Percentiles rank a stretch among this genome's conserved stretches.
Conservation (phyloP, 805 yeast genomes). For the Candida argentea region DNA sequence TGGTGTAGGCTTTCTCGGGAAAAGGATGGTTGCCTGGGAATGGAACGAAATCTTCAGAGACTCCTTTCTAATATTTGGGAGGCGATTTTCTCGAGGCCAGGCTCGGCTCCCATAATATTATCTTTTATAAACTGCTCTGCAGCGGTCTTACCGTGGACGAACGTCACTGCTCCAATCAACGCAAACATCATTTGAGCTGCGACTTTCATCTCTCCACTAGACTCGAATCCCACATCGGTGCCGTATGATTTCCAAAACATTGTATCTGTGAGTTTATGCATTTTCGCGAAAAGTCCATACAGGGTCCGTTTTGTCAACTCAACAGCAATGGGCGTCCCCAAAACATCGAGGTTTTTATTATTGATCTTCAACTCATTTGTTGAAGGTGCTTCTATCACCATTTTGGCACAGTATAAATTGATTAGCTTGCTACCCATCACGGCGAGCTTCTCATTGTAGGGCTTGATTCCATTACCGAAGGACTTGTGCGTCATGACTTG, state of each 20-base stretch:
- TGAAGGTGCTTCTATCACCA: slow-evolving; percentile 22
- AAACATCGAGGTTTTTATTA: slow-evolving; percentile 43
- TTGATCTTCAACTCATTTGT: slow-evolving; percentile 26
- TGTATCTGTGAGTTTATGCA: slow-evolving; percentile 36
- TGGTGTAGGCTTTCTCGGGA: no score
- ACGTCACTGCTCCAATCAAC: slow-evolving; percentile 58
- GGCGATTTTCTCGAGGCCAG: slow-evolving; percentile 27
- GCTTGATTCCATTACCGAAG: slow-evolving; percentile 83
- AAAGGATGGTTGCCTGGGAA: no score
- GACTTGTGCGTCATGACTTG: slow-evolving; percentile 91
- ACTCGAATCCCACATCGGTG: slow-evolving; percentile 32
- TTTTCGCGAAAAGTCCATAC: slow-evolving; percentile 43
- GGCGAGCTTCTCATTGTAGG: slow-evolving; percentile 80
- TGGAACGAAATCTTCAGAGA: no score
- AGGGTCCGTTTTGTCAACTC: slow-evolving; percentile 40
- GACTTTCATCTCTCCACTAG: slow-evolving; percentile 48
- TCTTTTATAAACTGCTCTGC: slow-evolving; percentile 50
- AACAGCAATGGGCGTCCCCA: slow-evolving; percentile 49
- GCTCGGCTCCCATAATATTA: slow-evolving; percentile 29
- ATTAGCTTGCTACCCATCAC: slow-evolving; percentile 60
- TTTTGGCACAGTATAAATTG: slow-evolving; percentile 38
- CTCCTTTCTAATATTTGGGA: no score
- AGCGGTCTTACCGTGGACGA: slow-evolving; percentile 48
- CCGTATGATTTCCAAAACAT: slow-evolving; percentile 62
- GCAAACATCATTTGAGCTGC: slow-evolving; percentile 48